Evolutionary conservation across 306 rosid species (phyloP).

Genomic region (Neltuma alba): DNA sequence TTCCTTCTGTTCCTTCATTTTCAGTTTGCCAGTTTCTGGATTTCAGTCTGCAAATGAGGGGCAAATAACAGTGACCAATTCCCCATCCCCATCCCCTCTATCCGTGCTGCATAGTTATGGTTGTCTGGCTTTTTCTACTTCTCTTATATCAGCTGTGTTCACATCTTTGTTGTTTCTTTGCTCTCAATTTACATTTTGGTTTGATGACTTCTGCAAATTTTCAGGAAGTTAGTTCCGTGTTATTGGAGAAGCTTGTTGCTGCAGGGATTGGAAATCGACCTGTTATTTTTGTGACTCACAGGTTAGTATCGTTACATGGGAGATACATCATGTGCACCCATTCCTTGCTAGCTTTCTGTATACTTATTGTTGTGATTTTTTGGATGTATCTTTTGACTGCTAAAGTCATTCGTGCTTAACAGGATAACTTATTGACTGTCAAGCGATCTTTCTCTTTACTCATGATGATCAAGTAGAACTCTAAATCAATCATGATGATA

Average conservation of each 20-base stretch:
- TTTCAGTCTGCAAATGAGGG: conserved; percentile 22
- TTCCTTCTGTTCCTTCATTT: conserved; percentile 18
- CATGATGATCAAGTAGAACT: no score
- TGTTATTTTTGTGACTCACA: conserved; percentile 91
- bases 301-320: conserved; percentile 51
- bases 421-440: conserved; percentile 12
- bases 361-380: conserved; percentile 14
- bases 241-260: conserved; percentile 85
- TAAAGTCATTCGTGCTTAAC: conserved; percentile 1
- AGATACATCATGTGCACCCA: conserved; percentile 4
- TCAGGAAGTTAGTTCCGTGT: conserved; percentile 97
- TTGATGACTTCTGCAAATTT: conserved; percentile 38
- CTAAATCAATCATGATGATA: neutral
- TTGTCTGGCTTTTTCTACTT: conserved; percentile 28
- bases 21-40: neutral
- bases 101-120: neutral
- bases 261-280: conserved; percentile 96
- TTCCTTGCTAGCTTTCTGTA: neutral
- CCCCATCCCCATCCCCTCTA: neutral
- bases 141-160: conserved; percentile 6
- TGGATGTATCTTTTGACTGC: conserved; percentile 17
- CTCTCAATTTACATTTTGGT: conserved; percentile 27
- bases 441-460: neutral
- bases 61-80: conserved; percentile 7
- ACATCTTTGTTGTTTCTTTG: conserved; percentile 25